phyloP scores from a whole-genome alignment of 768 basidiomycete species.

The Russula virescens region DNA sequence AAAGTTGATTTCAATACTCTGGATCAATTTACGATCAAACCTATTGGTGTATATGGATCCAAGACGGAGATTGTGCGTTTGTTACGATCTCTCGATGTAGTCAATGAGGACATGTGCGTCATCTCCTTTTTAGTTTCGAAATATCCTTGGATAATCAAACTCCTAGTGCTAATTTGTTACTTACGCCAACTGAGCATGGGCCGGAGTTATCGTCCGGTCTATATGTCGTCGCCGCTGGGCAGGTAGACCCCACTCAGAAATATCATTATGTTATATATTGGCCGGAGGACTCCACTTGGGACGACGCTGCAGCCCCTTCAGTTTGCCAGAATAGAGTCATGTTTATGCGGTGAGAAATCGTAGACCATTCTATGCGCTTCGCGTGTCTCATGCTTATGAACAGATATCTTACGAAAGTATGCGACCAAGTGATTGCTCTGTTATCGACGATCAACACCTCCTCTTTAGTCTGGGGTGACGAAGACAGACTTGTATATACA shows the following conservation, averaged over 20 bases:
- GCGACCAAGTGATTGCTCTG: conserved; percentile 49
- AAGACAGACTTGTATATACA: conserved; percentile 44
- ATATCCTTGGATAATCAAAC: conserved; percentile 27
- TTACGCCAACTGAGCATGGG: neutral
- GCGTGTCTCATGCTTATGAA: neutral
- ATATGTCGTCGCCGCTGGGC: neutral
- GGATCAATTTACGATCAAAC: conserved; percentile 42
- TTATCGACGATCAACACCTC: conserved; percentile 44
- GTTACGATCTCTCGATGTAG: conserved; percentile 32
- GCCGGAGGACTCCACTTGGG: conserved; percentile 58
- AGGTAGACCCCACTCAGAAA: conserved; percentile 16
- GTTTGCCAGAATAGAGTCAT: conserved; percentile 49
- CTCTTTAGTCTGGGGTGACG: conserved; percentile 41
- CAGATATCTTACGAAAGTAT: conserved; percentile 27
- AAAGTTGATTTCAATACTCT: conserved; percentile 30
- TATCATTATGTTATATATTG: conserved; percentile 50
- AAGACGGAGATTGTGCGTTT: conserved; percentile 46
- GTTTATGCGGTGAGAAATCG: conserved; percentile 48
- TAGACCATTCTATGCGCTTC: neutral
- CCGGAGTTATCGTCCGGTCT: neutral
- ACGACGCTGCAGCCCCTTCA: conserved; percentile 41
- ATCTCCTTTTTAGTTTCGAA: neutral
- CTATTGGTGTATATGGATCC: conserved; percentile 53
- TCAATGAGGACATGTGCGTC: conserved; percentile 40
- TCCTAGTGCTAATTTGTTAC: conserved; percentile 24